Percentiles rank a stretch among this genome's conserved stretches.
These are phyloP conservation scores for Alternaria atra DNA, from an alignment of 2,329 filamentous ascomycete species.

Conservation along the genomic window DNA sequence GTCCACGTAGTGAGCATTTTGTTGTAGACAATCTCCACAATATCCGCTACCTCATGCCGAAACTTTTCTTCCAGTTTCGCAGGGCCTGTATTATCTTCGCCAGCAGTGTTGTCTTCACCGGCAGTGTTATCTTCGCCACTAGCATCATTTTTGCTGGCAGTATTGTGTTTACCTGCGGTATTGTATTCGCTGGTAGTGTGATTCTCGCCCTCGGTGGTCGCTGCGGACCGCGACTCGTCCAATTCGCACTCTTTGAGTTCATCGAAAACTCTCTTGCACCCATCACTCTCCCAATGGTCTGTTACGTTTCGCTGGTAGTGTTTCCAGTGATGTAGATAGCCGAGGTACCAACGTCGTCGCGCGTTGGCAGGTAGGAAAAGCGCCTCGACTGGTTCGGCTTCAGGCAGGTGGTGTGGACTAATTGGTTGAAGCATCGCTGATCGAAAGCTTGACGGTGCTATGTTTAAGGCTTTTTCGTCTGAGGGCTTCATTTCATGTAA, in stretches of 20 bases:
- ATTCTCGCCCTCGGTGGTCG: background rate
- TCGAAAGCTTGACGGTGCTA: background rate
- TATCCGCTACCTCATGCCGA: conserved; percentile 15
- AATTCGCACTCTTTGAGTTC: conserved; percentile 10
- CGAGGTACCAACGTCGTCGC: conserved; percentile 26
- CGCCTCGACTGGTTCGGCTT: conserved; percentile 3
- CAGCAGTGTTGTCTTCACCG: background rate
- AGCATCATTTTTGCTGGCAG: background rate
- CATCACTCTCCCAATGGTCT: conserved; percentile 6
- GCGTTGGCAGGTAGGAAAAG: conserved; percentile 14
- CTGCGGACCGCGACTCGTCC: background rate
- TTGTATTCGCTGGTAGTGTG: no score
- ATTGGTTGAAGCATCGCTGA: conserved; percentile 6
- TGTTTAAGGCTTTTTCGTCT: background rate
- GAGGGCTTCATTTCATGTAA: background rate
- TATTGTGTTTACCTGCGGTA: background rate
- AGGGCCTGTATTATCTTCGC: background rate
- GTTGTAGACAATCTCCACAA: conserved; percentile 12
- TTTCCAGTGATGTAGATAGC: conserved; percentile 25
- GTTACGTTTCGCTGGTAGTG: conserved; percentile 8
- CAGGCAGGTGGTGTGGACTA: background rate
- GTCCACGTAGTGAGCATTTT: conserved; percentile 6
- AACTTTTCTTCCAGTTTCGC: conserved; percentile 14
- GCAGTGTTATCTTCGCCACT: background rate
- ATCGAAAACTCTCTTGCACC: conserved; percentile 7